These are phyloP conservation scores for Naganishia liquefaciens DNA, from an alignment of 1,284 basidiomycete genomes.

Conservation along the genomic window DNA sequence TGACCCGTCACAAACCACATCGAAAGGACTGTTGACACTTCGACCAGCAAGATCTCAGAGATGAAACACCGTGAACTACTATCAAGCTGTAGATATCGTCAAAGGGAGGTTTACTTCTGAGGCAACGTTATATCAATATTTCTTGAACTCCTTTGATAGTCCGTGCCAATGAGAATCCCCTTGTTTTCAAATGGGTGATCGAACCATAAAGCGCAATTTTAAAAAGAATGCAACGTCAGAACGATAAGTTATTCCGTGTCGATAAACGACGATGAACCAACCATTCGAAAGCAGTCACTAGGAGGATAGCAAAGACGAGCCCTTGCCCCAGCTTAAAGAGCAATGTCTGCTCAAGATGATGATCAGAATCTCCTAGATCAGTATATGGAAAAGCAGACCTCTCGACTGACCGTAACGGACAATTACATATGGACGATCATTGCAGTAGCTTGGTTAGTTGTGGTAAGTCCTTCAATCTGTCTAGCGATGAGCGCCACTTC, in stretches of 20 bases:
- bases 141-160: not conserved
- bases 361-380: not conserved
- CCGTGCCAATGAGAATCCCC: not conserved
- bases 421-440: slow-evolving; percentile 2
- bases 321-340: too few relatives aligned
- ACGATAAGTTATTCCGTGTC: too few relatives aligned
- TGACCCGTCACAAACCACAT: not conserved
- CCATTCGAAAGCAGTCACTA: too few relatives aligned
- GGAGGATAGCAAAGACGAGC: too few relatives aligned
- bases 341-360: not conserved
- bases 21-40: not conserved
- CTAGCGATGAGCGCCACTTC: too few relatives aligned
- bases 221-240: not conserved
- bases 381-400: slow-evolving; percentile 10
- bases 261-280: too few relatives aligned
- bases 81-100: too few relatives aligned
- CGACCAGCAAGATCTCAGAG: too few relatives aligned
- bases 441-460: not conserved
- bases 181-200: not conserved
- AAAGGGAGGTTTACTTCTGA: too few relatives aligned
- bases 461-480: slow-evolving; percentile 8
- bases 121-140: not conserved
- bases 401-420: slow-evolving; percentile 14
- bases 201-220: not conserved
- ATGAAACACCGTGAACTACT: too few relatives aligned